Evolutionary conservation across 2,329 filamentous ascomycete species (phyloP).

Genomic region (Meredithiella fracta): DNA sequence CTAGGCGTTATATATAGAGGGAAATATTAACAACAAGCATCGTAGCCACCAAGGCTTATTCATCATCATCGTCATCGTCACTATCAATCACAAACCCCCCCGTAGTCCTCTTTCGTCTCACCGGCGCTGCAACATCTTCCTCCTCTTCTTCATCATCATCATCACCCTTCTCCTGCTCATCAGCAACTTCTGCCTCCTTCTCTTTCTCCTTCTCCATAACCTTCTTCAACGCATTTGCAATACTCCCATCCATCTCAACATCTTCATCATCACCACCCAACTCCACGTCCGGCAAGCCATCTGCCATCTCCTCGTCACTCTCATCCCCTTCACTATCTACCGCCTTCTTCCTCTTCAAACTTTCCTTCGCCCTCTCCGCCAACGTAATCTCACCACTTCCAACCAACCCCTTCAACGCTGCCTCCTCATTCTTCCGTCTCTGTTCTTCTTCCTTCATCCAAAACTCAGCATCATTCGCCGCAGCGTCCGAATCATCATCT

Average conservation of each 20-base stretch:
- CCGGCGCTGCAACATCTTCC: neutral
- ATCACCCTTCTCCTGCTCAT: neutral
- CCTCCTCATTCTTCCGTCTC: constrained; percentile 15
- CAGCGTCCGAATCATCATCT: constrained; percentile 78
- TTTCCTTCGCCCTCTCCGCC: neutral
- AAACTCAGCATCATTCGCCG: constrained; percentile 52
- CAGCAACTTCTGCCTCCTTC: neutral
- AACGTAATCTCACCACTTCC: neutral
- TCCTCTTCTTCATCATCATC: constrained; percentile 8
- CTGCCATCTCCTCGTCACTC: constrained; percentile 8
- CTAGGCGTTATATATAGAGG: neutral
- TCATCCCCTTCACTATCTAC: constrained; percentile 6
- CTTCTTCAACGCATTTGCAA: neutral
- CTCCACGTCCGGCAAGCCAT: constrained; percentile 2
- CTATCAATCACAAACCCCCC: constrained; percentile 12
- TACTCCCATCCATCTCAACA: constrained; percentile 3
- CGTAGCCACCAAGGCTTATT: neutral
- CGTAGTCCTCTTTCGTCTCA: constrained; percentile 5
- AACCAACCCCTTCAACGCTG: constrained; percentile 3
- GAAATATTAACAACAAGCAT: neutral
- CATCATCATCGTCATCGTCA: constrained; percentile 9
- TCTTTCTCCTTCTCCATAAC: neutral
- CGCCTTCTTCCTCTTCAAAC: constrained; percentile 10
- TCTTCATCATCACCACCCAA: neutral
- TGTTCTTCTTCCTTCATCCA: constrained; percentile 55